A percentile compares a stretch with the other conserved stretches of the same genome.
Evolutionary conservation across 106 monocot genomes (phyloP).

Genomic region (Ottelia alismoides): DNA sequence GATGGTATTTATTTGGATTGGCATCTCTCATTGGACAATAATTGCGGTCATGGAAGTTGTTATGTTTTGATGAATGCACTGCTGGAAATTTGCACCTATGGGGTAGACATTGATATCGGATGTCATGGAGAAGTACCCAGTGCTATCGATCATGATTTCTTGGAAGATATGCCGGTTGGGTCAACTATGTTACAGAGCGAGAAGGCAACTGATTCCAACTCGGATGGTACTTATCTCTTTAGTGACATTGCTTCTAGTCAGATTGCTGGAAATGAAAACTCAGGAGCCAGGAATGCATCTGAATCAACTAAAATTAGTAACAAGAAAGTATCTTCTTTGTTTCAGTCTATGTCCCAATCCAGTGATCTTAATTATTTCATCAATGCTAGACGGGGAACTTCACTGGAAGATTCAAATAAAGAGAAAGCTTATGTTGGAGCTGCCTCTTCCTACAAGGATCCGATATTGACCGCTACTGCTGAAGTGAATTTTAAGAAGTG

Average conservation of each 20-base stretch:
- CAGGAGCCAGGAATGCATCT: conserved; percentile 3
- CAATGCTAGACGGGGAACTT: conserved; percentile 33
- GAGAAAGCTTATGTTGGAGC: conserved; percentile 1
- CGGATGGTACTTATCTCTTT: conserved; percentile 6
- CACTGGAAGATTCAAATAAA: conserved; percentile 4
- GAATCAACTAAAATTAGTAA: conserved; percentile 12
- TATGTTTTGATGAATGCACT: conserved; percentile 26
- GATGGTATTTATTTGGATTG: conserved; percentile 94
- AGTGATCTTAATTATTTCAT: conserved; percentile 64
- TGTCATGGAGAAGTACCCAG: conserved; percentile 1
- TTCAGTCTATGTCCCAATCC: conserved; percentile 45
- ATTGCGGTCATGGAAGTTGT: conserved; percentile 60
- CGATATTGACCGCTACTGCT: conserved; percentile 5
- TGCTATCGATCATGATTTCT: conserved; percentile 24
- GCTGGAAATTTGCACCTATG: conserved; percentile 18
- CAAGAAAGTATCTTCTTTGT: conserved; percentile 27
- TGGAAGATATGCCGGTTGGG: conserved; percentile 33
- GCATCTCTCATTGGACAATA: conserved; percentile 64
- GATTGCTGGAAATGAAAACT: conserved; percentile 7
- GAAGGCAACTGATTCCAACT: conserved; percentile 17
- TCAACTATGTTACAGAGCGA: conserved; percentile 9
- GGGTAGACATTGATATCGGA: conserved; percentile 15
- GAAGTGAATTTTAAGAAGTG: conserved; percentile 8
- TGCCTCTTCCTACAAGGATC: conserved; percentile 12
- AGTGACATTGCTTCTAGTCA: conserved; percentile 9